Conservation (phyloP, 768 basidiomycete species). For the Lenzites betulinus region DNA sequence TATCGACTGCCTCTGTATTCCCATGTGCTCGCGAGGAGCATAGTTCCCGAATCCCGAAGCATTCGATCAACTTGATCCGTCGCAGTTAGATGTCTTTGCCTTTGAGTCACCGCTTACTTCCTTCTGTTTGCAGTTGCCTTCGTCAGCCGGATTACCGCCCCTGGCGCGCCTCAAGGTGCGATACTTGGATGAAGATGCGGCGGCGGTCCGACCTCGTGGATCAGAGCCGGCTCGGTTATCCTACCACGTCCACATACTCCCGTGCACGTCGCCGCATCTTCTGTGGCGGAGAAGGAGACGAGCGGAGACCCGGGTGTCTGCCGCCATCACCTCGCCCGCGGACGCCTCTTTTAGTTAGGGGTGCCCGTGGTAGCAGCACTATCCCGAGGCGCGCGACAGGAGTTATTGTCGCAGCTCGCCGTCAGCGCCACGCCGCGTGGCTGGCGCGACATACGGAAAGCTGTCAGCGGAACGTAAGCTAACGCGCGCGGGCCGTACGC, state of each 20-base stretch:
- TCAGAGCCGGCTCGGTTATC: background rate
- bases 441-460: background rate
- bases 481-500: background rate
- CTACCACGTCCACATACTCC: constrained; percentile 9
- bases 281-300: background rate
- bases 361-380: background rate
- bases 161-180: background rate
- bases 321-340: no score
- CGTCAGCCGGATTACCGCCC: background rate
- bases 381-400: background rate
- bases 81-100: background rate
- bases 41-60: background rate
- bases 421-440: background rate
- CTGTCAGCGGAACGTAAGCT: constrained; percentile 10
- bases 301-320: background rate
- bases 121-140: background rate
- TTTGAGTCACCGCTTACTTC: background rate
- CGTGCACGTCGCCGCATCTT: background rate
- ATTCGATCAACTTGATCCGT: background rate
- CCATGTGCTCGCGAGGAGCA: no score
- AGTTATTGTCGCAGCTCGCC: background rate
- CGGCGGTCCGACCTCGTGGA: constrained; percentile 2
- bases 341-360: background rate
- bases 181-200: background rate
- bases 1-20: no score